Evolutionary conservation across 2,329 filamentous ascomycete species (phyloP), one percentile per base, ranked within the genome.

Genomic region (Colletotrichum kahawae): DNA sequence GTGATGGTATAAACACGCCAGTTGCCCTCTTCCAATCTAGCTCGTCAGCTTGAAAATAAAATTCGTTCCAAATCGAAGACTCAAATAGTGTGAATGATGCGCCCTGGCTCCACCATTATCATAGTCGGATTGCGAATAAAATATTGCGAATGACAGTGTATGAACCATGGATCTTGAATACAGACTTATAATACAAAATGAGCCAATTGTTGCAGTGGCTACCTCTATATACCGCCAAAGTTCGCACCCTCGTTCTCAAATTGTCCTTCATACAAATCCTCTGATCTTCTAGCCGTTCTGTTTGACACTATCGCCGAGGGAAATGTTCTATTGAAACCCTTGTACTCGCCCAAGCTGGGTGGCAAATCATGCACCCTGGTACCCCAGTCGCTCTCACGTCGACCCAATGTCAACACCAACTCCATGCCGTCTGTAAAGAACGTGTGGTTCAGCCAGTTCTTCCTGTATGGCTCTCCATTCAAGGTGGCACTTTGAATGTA

Each of bases 401-500:
- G 78, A 0, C 93, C 93, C 10, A 95, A 82, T 5, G 87, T 90
- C 64, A 95, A 82, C 66, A 94, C 92, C 57, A 95, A 83, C 69
- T 91, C 87, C 16, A 90, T 91, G 2, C 93, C 93, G 7, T 93
- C 87, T 0, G 88, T 83, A 80, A 94, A 94, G 79, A 95, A 94
- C 64, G 87, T 89, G 83, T 95, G 93, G 51, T 89, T 87, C 16
- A 95, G 84, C 93, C 93, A 95, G 80, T 91, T 94, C 82, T 87
- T 90, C 0, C 87, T 90, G 80, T 93, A 94, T 0, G 84, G 80
- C 78, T 87, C 78, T 2, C 92, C 93, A 79, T 95, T 82, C 34
- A 94, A 83, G 8, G 87, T 94, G 2, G 90, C 93, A 56, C 85
- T 91, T 83, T 94, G 93, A 13, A 95, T 91, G 75, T 90, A 94